phyloP scores from a whole-genome alignment of 2,329 filamentous ascomycete genomes.

The Fusarium sp. region DNA sequence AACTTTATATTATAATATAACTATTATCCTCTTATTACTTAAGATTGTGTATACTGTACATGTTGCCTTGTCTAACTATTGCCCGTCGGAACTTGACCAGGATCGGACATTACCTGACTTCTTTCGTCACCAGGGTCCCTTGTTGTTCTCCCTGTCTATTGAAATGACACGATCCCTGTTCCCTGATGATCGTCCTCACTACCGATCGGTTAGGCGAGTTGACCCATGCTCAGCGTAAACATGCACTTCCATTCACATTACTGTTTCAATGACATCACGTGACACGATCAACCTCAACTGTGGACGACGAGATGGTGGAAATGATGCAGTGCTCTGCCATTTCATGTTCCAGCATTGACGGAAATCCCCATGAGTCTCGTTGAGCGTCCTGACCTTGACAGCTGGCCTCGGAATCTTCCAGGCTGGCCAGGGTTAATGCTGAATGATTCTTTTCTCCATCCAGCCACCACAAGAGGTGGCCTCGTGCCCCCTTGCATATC shows the following conservation, averaged over 20 bases:
- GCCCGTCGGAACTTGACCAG: background rate
- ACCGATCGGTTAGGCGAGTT: conserved; percentile 16
- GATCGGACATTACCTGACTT: conserved; percentile 13
- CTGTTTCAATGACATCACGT: conserved; percentile 24
- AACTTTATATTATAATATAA: background rate
- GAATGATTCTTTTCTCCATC: background rate
- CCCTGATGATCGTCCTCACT: conserved; percentile 23
- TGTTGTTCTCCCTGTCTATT: background rate
- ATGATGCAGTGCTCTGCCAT: conserved; percentile 5
- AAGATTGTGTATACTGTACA: background rate
- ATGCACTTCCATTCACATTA: background rate
- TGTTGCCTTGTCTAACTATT: background rate
- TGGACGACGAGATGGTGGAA: background rate
- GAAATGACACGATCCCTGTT: conserved; percentile 15
- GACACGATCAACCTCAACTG: conserved; percentile 2
- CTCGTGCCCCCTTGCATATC: conserved; percentile 22
- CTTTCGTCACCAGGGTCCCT: conserved; percentile 7
- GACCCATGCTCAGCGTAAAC: conserved; percentile 7
- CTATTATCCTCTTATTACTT: background rate
- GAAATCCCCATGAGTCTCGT: background rate
- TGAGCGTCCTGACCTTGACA: background rate
- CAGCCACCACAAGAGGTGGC: background rate
- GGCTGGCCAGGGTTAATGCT: background rate
- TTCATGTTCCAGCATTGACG: background rate
- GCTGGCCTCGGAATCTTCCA: background rate